phyloP scores from a whole-genome alignment of 306 rosid species.

The Fragaria nilgerrensis region DNA sequence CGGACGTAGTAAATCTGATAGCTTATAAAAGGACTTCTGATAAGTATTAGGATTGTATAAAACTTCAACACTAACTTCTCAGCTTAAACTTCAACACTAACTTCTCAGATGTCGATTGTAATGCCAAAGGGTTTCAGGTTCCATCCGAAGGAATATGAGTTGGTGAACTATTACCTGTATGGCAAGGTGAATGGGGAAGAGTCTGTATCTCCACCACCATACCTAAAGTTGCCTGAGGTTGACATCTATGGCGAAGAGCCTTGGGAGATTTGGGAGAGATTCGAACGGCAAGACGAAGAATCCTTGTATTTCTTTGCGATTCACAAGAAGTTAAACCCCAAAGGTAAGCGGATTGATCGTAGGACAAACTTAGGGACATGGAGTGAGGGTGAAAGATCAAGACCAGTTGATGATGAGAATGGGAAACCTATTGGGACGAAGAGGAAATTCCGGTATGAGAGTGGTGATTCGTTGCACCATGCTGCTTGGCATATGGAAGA shows the following conservation, averaged over 20 bases:
- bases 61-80: background rate
- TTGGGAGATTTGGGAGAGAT: background rate
- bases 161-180: background rate
- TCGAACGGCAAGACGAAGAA: background rate
- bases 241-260: background rate
- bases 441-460: background rate
- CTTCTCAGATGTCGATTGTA: background rate
- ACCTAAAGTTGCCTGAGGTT: background rate
- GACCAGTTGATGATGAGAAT: background rate
- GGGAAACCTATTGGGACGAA: background rate
- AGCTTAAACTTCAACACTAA: background rate
- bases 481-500: background rate
- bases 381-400: background rate
- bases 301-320: background rate
- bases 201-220: background rate
- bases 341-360: background rate
- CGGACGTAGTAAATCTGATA: background rate
- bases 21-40: background rate
- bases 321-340: background rate
- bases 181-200: background rate
- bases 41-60: background rate
- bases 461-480: background rate
- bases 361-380: background rate
- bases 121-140: background rate
- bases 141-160: background rate